phyloP scores from a whole-genome alignment of 2,329 filamentous ascomycete genomes.

The Onygena corvina region DNA sequence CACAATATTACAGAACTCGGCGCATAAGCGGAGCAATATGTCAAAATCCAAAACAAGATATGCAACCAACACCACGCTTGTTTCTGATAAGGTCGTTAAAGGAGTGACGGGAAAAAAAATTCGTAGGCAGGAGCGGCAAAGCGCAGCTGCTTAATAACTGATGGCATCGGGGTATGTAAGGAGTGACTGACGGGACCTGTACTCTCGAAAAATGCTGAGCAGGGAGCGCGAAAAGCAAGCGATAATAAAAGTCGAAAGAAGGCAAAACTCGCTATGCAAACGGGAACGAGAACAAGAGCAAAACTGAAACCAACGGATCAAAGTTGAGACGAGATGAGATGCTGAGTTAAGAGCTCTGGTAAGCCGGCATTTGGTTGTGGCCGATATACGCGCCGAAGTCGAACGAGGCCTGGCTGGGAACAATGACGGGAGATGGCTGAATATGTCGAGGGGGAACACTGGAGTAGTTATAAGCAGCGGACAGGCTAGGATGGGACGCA shows the following conservation, averaged over 20 bases:
- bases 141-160: slow-evolving; percentile 1
- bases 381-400: slow-evolving; percentile 27
- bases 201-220: slow-evolving; percentile 12
- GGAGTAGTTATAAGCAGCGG: slow-evolving; percentile 24
- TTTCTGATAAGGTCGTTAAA: slow-evolving; percentile 18
- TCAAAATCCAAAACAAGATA: slow-evolving; percentile 8
- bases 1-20: neutral
- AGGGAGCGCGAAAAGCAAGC: neutral
- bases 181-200: slow-evolving; percentile 18
- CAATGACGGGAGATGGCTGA: slow-evolving; percentile 19
- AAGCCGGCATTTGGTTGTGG: slow-evolving; percentile 20
- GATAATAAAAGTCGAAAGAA: neutral
- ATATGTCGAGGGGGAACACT: slow-evolving; percentile 18
- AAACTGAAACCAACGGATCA: neutral
- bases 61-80: slow-evolving; percentile 18
- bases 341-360: slow-evolving; percentile 10
- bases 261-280: neutral
- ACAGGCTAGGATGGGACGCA: slow-evolving; percentile 22
- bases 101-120: slow-evolving; percentile 26
- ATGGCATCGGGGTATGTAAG: slow-evolving; percentile 16
- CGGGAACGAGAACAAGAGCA: neutral
- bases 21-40: neutral
- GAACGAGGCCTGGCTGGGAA: slow-evolving; percentile 25
- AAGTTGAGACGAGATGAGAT: neutral
- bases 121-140: slow-evolving; percentile 15